Base-by-base conservation (phyloP, 2,329 filamentous ascomycete genomes). In the Trichoderma arundinaceum region DNA sequence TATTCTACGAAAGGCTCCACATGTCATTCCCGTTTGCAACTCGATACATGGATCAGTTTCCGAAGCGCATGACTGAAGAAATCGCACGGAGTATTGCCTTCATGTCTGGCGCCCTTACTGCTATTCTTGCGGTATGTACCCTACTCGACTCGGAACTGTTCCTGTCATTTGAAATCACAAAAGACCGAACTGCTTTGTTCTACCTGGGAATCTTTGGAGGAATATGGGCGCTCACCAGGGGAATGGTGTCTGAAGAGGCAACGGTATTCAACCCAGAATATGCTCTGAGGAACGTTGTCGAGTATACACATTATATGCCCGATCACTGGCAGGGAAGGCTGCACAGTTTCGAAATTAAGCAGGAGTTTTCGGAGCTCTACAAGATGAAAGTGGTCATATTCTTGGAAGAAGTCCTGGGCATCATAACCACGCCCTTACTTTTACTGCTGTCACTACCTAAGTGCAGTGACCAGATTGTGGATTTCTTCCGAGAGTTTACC, bases 401-500 rank as follows among this genome's bases (percentile, higher is more conserved):
- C 73, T 74, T 96, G 1, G 93, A 97, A 76, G 95, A 99, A 73
- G 88, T 98, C 4, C 78, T 97, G 67, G 94, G 94, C 73, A 96
- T 99, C 75, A 86, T 98, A 63, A 90, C 96, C 65, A 96, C 94
- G 0, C 95, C 95, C 0, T 89, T 97, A 72, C 86, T 99, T 48
- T 85, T 99, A 12, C 91, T 94, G 79, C 90, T 92, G 74, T 94
- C 92, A 68, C 83, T 98, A 39, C 92, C 94, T 0, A 90, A 89
- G 71, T 96, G 92, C 76, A 94, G 91, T 75, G 94, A 98, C 71
- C 92, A 94, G 66, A 90, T 99, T 69, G 90, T 98, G 66, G 95
- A 99, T 78, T 99, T 99, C 78, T 98, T 99, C 81, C 89, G 95
- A 44, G 95, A 99, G 75, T 97, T 98, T 71, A 98, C 95, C 0